phyloP scores from a whole-genome alignment of 148 eudicot genomes.

The Silene latifolia region DNA sequence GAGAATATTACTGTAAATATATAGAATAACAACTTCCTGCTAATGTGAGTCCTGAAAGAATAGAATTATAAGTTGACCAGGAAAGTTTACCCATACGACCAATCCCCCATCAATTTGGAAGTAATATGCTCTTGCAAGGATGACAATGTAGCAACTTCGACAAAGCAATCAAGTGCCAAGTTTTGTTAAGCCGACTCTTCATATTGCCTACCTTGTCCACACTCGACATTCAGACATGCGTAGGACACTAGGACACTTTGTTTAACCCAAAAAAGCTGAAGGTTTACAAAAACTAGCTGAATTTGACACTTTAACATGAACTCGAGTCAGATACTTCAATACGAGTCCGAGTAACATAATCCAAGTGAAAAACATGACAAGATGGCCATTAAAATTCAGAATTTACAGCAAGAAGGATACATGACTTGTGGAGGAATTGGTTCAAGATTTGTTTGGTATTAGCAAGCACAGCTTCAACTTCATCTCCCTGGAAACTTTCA shows the following conservation, averaged over 20 bases:
- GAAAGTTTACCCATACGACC: no score
- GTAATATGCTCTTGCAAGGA: background rate
- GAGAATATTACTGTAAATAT: background rate
- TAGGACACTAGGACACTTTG: background rate
- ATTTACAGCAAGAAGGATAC: slow-evolving; percentile 55
- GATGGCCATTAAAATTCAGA: background rate
- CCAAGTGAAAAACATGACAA: background rate
- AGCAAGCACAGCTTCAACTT: slow-evolving; percentile 94
- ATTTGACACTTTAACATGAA: background rate
- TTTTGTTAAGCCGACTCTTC: background rate
- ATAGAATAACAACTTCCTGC: background rate
- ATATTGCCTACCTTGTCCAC: background rate
- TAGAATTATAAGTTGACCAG: no score
- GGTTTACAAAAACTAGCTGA: background rate
- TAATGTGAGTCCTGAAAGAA: background rate
- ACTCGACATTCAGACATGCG: background rate
- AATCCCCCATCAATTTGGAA: background rate
- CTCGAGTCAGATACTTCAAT: background rate
- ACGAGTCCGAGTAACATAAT: background rate
- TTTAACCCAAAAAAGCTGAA: no score
- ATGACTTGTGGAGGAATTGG: slow-evolving; percentile 78
- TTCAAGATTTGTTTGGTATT: slow-evolving; percentile 86
- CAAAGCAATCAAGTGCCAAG: background rate
- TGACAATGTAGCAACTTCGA: slow-evolving; percentile 3
- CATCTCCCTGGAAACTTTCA: slow-evolving; percentile 57